Evolutionary conservation across 164 flowering plant species (phyloP).

Genomic region (Euptelea pleiosperma): DNA sequence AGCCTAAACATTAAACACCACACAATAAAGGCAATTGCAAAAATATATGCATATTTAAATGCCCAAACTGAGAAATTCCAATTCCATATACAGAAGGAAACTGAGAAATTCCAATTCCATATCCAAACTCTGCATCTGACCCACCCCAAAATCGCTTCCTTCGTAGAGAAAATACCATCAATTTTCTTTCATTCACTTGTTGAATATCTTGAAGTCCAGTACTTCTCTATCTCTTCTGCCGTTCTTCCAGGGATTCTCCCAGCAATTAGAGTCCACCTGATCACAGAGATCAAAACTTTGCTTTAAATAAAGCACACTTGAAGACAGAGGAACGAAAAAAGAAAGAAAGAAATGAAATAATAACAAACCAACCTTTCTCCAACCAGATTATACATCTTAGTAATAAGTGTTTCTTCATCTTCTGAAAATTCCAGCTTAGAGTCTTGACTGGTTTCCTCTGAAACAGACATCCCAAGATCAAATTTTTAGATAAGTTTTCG

Average conservation of each 20-base stretch:
- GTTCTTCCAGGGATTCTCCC: conserved; percentile 58
- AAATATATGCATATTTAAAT: no score
- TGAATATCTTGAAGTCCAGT: conserved; percentile 42
- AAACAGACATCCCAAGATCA: conserved; percentile 2
- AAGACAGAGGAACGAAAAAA: not conserved
- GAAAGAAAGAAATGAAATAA: not conserved
- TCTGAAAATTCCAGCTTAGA: conserved; percentile 37
- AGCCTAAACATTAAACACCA: no score
- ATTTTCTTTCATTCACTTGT: conserved; percentile 24
- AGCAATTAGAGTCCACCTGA: conserved; percentile 54
- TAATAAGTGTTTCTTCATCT: conserved; percentile 42
- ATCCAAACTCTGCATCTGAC: not conserved
- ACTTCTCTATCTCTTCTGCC: conserved; percentile 43
- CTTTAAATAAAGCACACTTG: not conserved
- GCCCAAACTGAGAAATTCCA: no score
- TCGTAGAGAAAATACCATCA: not conserved
- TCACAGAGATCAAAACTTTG: not conserved
- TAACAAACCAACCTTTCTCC: conserved; percentile 38
- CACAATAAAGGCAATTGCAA: no score
- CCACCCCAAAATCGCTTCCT: not conserved
- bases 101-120: not conserved
- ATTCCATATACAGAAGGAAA: no score
- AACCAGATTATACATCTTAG: conserved; percentile 42
- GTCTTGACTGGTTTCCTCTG: conserved; percentile 32
- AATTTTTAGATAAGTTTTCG: no score